Evolutionary conservation across 441 rosid genomes (phyloP).

Genomic region (Syzygium syzygioides): DNA sequence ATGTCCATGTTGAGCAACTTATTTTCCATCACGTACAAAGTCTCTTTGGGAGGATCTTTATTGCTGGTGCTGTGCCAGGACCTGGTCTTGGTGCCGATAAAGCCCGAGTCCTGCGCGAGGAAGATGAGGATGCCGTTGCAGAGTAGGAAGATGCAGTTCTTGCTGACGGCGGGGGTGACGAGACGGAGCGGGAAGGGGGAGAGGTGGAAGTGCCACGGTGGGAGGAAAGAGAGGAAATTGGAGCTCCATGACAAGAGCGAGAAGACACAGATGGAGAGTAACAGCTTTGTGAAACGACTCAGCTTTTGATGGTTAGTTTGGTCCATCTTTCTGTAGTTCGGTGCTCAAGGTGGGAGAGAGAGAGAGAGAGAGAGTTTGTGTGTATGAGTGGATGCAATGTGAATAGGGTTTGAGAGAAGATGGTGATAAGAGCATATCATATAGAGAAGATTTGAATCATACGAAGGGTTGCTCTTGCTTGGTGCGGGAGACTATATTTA

Average conservation of each 20-base stretch:
- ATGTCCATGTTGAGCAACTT: neutral
- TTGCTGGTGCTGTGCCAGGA: slow-evolving; percentile 6
- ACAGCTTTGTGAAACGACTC: slow-evolving; percentile 23
- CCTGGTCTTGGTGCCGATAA: slow-evolving; percentile 12
- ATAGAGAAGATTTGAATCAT: neutral
- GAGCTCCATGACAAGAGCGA: slow-evolving; percentile 31
- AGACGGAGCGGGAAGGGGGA: slow-evolving; percentile 31
- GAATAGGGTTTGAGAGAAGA: neutral
- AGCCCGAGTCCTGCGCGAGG: slow-evolving; percentile 36
- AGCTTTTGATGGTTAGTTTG: neutral
- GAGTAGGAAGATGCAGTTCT: slow-evolving; percentile 44
- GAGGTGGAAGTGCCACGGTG: slow-evolving; percentile 23
- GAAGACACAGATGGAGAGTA: slow-evolving; percentile 46
- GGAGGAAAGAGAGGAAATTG: slow-evolving; percentile 16
- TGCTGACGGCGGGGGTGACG: slow-evolving; percentile 39
- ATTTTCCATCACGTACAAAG: neutral
- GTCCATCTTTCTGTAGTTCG: neutral
- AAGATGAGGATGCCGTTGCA: slow-evolving; percentile 51
- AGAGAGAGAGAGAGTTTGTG: neutral
- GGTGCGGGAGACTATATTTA: neutral
- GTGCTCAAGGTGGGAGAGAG: neutral
- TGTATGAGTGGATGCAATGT: neutral
- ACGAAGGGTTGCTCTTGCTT: neutral
- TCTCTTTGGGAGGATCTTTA: neutral
- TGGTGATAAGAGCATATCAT: neutral